Evolutionary conservation across 1,284 basidiomycete genomes (phyloP), one percentile per base, ranked within the genome.

Genomic region (Cryptococcus sp.): DNA sequence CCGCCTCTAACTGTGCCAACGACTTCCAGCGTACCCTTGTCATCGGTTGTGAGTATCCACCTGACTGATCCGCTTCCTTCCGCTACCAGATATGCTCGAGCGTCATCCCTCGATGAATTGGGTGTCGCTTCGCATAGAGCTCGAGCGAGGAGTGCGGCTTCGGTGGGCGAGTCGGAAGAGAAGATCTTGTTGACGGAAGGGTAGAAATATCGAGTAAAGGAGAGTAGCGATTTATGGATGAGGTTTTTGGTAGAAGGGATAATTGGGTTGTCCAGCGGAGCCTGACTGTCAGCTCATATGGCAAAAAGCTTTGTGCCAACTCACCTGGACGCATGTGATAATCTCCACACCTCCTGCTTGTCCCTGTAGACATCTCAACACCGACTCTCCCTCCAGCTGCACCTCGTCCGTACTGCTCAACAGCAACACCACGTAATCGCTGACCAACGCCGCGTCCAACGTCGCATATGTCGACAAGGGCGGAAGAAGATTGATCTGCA

Each of bases 201-300:
- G 50, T 89, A 87, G 71, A 98, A 99, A 74, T 98, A 97, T 56
- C 85, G 83, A 47, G 93, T 83, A 75, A 97, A 97, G 2, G 90
- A 94, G 7, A 92, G 77, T 1, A 95, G 78, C 0, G 88, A 93
- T 74, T 89, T 91, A 52, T 87, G 74, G 35, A 90, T 79, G 7
- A 80, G 81, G 21, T 66, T 68, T 23, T 64, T 65, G 0, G 78
- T 64, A 24, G 83, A 80, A 24, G 79, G 74, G 67, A 85, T 84
- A n/a, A 78, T 62, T 5, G 71, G 66, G 19, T 66, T 53, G 12
- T 58, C 54, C 24, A 53, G 54, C 16, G 73, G 69, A 12, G 68
- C 63, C 70, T 73, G 24, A 0, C 21, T 10, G 28, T 43, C 6
- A 43, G 41, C 41, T 26, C n/a, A n/a, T n/a, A n/a, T n/a, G n/a